Evolutionary conservation across 2,329 filamentous ascomycete genomes (phyloP), one percentile per base, ranked within the genome.

Genomic region (Penicillium thymicola): DNA sequence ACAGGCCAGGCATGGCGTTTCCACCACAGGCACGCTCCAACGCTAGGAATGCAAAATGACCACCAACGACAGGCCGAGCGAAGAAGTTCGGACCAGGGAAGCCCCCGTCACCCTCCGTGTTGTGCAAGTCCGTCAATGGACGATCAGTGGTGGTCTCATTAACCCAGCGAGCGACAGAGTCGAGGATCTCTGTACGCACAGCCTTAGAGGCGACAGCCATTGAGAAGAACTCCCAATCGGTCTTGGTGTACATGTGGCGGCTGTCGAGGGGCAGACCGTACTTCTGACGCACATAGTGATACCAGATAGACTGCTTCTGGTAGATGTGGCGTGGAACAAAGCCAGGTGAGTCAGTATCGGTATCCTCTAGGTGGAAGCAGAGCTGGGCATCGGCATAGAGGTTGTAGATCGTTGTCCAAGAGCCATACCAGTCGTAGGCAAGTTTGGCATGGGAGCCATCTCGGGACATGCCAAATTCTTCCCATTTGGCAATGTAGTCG

Each of bases 151-250:
- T 79, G 0, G 90, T 95, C 75, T 95, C 89, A 67, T 94, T 95
- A 57, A 96, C 79, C 91, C 91, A 96, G 54, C 77, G 78, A 1
- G 89, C 89, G 40, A 94, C 87, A 18, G 85, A 83, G 58, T 90
- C 81, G 36, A 94, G 76, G 49, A 95, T 91, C 70, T 89, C 84
- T 3, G 81, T 80, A 52, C 90, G 82, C 1, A 89, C 88, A 56
- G 81, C 76, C 69, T 83, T 82, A 64, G 85, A 86, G 4, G 89
- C 84, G 5, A 95, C 88, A 2, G 90, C 89, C 45, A 91, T 90
- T 0, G 90, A 89, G 72, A 94, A 92, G 71, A 95, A 92, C 66
- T 94, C 88, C 91, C 91, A 96, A 75, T 96, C 91, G 30, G 88
- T 91, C 76, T 96, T 96, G 34, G 90, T 88, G 73, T 94, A 94